phyloP scores from a whole-genome alignment of 2,329 filamentous ascomycete species.

The Ophiocordyceps australis region DNA sequence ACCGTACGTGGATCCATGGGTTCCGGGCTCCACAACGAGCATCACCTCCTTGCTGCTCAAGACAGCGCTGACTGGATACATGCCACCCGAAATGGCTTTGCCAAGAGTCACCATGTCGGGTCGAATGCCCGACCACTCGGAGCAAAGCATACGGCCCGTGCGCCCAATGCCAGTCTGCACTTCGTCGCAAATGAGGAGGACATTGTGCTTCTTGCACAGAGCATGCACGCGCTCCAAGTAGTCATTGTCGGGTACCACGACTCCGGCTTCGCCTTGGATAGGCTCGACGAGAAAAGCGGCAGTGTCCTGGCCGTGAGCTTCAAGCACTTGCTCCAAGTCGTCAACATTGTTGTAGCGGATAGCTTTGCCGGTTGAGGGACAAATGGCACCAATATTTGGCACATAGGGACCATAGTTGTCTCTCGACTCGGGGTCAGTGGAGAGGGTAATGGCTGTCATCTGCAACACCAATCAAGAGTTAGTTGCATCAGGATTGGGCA shows the following conservation, averaged over 20 bases:
- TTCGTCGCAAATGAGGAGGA: conserved; percentile 92
- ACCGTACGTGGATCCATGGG: conserved; percentile 95
- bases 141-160: conserved; percentile 85
- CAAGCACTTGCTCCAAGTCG: conserved; percentile 63
- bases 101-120: conserved; percentile 88
- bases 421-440: conserved; percentile 84
- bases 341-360: conserved; percentile 77
- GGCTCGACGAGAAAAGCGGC: conserved; percentile 92
- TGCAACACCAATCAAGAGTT: conserved; percentile 15
- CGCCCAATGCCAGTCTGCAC: conserved; percentile 96
- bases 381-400: conserved; percentile 63
- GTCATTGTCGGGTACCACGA: conserved; percentile 81
- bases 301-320: conserved; percentile 65
- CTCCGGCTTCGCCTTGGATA: conserved; percentile 93
- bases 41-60: conserved; percentile 79
- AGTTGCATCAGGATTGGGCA: not conserved
- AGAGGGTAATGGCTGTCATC: conserved; percentile 92
- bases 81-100: conserved; percentile 94
- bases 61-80: conserved; percentile 97
- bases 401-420: conserved; percentile 96
- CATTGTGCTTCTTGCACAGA: conserved; percentile 89
- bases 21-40: conserved; percentile 90
- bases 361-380: conserved; percentile 54
- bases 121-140: conserved; percentile 88
- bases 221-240: conserved; percentile 68